Evolutionary conservation across 441 rosid species (phyloP).

Genomic region (Pelargonium fulgidum): DNA sequence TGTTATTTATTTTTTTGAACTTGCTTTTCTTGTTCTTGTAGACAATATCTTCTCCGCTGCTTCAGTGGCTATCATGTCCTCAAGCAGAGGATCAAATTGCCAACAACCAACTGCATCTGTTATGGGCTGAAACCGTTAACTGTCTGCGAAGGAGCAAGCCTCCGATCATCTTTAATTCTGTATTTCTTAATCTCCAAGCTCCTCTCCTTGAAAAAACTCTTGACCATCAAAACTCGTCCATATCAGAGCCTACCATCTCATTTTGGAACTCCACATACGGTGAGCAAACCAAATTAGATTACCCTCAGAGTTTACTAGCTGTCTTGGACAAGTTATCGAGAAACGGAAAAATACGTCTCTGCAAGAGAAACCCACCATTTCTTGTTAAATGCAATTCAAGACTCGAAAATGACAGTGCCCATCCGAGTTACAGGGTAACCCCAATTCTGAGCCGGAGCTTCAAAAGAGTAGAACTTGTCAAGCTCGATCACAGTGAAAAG

Average conservation of each 20-base stretch:
- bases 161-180: slow-evolving; percentile 34
- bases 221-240: slow-evolving; percentile 30
- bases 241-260: slow-evolving; percentile 30
- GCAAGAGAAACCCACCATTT: slow-evolving; percentile 25
- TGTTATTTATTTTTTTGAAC: background rate
- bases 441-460: slow-evolving; percentile 30
- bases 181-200: slow-evolving; percentile 40
- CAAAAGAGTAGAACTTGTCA: slow-evolving; percentile 33
- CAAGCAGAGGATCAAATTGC: slow-evolving; percentile 25
- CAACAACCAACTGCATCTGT: slow-evolving; percentile 25
- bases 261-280: slow-evolving; percentile 51
- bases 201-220: slow-evolving; percentile 40
- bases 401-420: slow-evolving; percentile 4
- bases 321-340: slow-evolving; percentile 45
- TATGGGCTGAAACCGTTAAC: slow-evolving; percentile 40
- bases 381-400: slow-evolving; percentile 19
- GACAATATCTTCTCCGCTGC: slow-evolving; percentile 32
- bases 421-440: slow-evolving; percentile 27
- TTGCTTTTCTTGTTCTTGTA: slow-evolving; percentile 21
- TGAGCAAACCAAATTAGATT: slow-evolving; percentile 33
- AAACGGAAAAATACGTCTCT: slow-evolving; percentile 37
- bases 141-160: slow-evolving; percentile 40
- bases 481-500: slow-evolving; percentile 16
- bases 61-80: slow-evolving; percentile 34
- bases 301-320: slow-evolving; percentile 39